Evolutionary conservation across 2,329 filamentous ascomycete species (phyloP).

Genomic region (Fonsecaea erecta): DNA sequence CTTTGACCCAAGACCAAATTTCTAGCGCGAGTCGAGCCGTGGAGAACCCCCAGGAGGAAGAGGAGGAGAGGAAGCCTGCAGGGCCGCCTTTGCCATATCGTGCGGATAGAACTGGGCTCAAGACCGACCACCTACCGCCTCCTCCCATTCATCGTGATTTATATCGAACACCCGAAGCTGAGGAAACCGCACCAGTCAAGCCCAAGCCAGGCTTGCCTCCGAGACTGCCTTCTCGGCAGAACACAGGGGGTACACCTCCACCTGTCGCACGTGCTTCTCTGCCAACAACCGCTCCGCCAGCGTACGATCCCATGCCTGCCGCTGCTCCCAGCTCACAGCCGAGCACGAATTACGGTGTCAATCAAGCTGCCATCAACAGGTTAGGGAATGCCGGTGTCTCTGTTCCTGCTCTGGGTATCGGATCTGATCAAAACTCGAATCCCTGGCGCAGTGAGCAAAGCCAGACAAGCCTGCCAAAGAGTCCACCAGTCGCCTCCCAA

Average conservation of each 20-base stretch:
- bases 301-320: conserved; percentile 27
- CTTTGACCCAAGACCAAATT: conserved; percentile 48
- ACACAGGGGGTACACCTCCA: conserved; percentile 51
- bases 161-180: conserved; percentile 32
- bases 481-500: conserved; percentile 33
- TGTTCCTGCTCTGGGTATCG: conserved; percentile 78
- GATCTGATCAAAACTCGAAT: conserved; percentile 39
- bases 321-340: conserved; percentile 38
- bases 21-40: conserved; percentile 42
- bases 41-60: conserved; percentile 34
- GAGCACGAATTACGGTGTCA: conserved; percentile 50
- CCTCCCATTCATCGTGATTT: conserved; percentile 63
- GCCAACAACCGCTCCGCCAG: conserved; percentile 30
- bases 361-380: conserved; percentile 66
- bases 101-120: conserved; percentile 71
- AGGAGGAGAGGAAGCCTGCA: conserved; percentile 47
- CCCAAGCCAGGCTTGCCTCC: conserved; percentile 66
- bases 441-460: conserved; percentile 40
- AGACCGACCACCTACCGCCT: conserved; percentile 70
- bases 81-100: conserved; percentile 69
- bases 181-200: conserved; percentile 41
- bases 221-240: conserved; percentile 70
- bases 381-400: conserved; percentile 76
- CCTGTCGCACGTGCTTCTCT: conserved; percentile 44
- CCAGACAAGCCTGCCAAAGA: conserved; percentile 41